These are phyloP conservation scores for Paecilomyces sp. DNA, from an alignment of 2,329 filamentous ascomycete species.

Conservation along the genomic window DNA sequence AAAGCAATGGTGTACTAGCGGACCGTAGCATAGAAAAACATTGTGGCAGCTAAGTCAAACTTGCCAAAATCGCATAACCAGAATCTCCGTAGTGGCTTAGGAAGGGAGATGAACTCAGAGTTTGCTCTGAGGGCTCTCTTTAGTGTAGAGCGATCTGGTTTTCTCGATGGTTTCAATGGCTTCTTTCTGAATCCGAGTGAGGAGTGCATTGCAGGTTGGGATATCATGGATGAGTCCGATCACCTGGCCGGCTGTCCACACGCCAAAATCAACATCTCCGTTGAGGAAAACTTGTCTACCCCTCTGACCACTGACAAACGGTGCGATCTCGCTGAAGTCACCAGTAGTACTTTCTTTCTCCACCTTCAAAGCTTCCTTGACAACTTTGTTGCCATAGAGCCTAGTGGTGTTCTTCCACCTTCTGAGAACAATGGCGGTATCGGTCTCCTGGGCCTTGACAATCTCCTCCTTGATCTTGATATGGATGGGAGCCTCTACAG, in stretches of 20 bases:
- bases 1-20: neutral
- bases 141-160: slow-evolving; percentile 48
- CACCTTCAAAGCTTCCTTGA: slow-evolving; percentile 69
- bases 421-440: slow-evolving; percentile 80
- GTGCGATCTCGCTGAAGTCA: slow-evolving; percentile 83
- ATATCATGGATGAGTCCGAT: slow-evolving; percentile 84
- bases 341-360: slow-evolving; percentile 77
- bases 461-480: slow-evolving; percentile 90
- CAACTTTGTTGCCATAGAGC: slow-evolving; percentile 85
- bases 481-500: slow-evolving; percentile 87
- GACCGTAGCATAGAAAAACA: neutral
- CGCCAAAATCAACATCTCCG: slow-evolving; percentile 83
- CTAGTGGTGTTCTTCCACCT: slow-evolving; percentile 90
- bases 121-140: slow-evolving; percentile 46
- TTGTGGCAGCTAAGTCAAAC: neutral
- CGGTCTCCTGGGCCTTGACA: slow-evolving; percentile 78
- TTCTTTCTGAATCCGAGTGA: slow-evolving; percentile 69
- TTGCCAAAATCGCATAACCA: neutral
- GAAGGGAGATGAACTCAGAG: slow-evolving; percentile 33
- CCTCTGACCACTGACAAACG: slow-evolving; percentile 81
- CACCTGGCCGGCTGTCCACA: slow-evolving; percentile 93
- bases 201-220: slow-evolving; percentile 63
- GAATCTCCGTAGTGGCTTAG: neutral
- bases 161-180: slow-evolving; percentile 60
- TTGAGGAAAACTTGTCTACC: slow-evolving; percentile 88